Percentiles rank a stretch among this genome's conserved stretches.
These are phyloP conservation scores for Lunasporangiospora selenospora DNA, from an alignment of 192 early-diverging fungal species.

Conservation along the genomic window DNA sequence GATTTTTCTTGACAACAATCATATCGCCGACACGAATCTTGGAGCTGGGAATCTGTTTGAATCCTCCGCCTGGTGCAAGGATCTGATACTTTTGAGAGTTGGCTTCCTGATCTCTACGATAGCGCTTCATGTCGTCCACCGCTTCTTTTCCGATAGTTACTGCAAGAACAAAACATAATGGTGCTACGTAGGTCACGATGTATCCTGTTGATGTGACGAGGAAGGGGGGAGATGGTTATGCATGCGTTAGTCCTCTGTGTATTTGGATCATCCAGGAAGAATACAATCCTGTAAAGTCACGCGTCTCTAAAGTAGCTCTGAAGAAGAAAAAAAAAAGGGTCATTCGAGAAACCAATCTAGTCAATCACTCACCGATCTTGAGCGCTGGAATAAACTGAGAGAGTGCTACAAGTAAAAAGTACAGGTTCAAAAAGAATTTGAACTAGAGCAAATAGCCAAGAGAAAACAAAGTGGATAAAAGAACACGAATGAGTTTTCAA, in stretches of 20 bases:
- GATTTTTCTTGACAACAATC: conserved; percentile 84
- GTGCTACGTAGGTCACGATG: conserved; percentile 92
- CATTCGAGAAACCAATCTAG: no score
- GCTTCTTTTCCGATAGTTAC: conserved; percentile 95
- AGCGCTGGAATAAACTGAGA: conserved; percentile 93
- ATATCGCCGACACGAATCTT: conserved; percentile 91
- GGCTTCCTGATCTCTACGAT: conserved; percentile 84
- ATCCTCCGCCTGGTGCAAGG: conserved; percentile 62
- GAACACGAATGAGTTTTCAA: not conserved
- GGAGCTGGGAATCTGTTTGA: conserved; percentile 72
- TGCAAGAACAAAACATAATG: conserved; percentile 86
- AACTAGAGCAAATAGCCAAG: conserved; percentile 61
- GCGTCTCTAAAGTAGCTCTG: not conserved
- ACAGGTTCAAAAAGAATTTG: conserved; percentile 95
- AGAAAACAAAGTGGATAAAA: conserved; percentile 5
- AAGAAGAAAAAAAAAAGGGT: not conserved
- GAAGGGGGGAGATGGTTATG: no score
- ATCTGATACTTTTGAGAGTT: conserved; percentile 85
- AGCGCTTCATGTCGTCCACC: conserved; percentile 86
- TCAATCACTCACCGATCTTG: conserved; percentile 76
- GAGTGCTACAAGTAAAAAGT: conserved; percentile 90
- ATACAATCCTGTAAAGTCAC: no score
- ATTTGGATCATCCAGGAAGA: no score
- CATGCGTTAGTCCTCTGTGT: no score
- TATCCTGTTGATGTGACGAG: no score